Base-by-base conservation (phyloP, 2,329 filamentous ascomycete species). In the Fonsecaea erecta region DNA sequence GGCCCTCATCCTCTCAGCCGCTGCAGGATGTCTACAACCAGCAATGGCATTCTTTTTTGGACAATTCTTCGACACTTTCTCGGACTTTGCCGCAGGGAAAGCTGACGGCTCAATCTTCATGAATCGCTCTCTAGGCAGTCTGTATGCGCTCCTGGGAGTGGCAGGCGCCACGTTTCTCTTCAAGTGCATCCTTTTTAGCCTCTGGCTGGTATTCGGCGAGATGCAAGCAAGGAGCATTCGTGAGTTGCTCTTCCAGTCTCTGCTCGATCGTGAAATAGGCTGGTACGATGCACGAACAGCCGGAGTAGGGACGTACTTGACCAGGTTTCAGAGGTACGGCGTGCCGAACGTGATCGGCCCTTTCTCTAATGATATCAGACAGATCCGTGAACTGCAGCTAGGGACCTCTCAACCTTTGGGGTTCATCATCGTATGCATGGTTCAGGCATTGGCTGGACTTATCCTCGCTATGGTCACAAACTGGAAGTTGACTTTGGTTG, bases 401-500 rank as follows among this genome's bases (percentile, higher is more conserved):
- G 90, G 91, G 0, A 88, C 89, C 0, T 94, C 93, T 0, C 89
- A 95, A 70, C 89, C 92, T 0, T 80, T 97, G 0, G 93, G 93
- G 0, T 85, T 89, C 52, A 75, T 90, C 0, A 73, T 90, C 7
- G 85, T 87, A 65, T 88, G 90, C 66, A 70, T 86, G 0, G 80
- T 90, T n/a, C 86, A 89, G 2, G 84, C 87, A 0, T 34, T 89
- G 3, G 85, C 86, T 3, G 90, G 90, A 8, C 77, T 97, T 1
- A 80, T 79, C 0, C 81, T 97, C 1, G 92, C 93, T 0, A 84
- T 97, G 32, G 89, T 86, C 74, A 90, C 86, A 71, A 95, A 91
- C 0, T 97, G 91, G 92, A 89, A 89, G 67, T 82, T 98, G 16
- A 93, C 93, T 0, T 80, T 97, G 0, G 88, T 96, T 2, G 88